Evolutionary conservation across 371 early-diverging fungal genomes (phyloP).

Genomic region (Mortierella sp.): DNA sequence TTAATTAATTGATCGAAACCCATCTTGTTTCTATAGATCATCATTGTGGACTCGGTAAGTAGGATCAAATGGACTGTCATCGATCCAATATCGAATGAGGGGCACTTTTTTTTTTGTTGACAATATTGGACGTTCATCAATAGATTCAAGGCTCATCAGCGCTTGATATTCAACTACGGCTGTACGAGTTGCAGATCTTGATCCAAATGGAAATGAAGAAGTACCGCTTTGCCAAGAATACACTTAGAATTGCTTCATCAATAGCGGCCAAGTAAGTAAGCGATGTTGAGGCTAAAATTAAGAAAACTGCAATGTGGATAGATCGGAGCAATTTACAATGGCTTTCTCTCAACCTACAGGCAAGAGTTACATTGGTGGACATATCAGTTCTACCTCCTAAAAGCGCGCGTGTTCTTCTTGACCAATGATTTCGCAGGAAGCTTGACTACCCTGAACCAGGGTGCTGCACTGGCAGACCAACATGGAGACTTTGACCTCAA

Average conservation of each 20-base stretch:
- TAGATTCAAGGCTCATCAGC: conserved; percentile 48
- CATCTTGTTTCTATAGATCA: conserved; percentile 23
- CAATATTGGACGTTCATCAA: not conserved
- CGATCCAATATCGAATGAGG: not conserved
- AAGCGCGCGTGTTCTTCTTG: conserved; percentile 37
- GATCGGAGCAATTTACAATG: conserved; percentile 1
- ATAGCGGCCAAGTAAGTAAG: conserved; percentile 40
- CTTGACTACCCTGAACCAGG: conserved; percentile 28
- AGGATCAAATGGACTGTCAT: not conserved
- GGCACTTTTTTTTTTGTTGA: not conserved
- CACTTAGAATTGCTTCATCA: conserved; percentile 26
- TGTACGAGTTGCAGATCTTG: conserved; percentile 46
- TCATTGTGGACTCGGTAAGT: conserved; percentile 28
- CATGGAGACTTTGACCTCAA: conserved; percentile 47
- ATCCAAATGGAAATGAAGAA: conserved; percentile 34
- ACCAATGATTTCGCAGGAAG: conserved; percentile 44
- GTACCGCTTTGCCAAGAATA: conserved; percentile 46
- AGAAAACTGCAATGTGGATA: not conserved
- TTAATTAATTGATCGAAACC: not conserved
- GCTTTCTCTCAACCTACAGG: conserved; percentile 1
- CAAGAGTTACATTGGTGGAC: conserved; percentile 37
- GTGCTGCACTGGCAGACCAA: conserved; percentile 35
- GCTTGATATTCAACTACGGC: conserved; percentile 38
- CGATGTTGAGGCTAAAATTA: not conserved
- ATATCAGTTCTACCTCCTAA: conserved; percentile 45